Base-by-base conservation (phyloP, 2,329 filamentous ascomycete species). In the Neofusicoccum sp. region DNA sequence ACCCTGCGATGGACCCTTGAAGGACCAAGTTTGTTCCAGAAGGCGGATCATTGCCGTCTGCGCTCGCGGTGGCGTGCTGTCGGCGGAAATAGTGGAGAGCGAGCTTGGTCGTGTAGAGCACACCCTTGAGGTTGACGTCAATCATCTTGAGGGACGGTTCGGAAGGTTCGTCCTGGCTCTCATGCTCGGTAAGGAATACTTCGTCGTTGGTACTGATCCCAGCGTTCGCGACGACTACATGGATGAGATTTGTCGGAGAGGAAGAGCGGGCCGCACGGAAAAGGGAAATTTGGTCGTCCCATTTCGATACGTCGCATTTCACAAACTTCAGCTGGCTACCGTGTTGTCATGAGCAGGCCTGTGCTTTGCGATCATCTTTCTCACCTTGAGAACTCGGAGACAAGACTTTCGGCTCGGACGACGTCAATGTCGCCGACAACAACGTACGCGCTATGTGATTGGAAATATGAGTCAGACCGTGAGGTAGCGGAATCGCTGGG, bases 201-300 rank as follows among this genome's bases (percentile, higher is more conserved):
- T 71, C 72, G 64, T 81, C 78, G 0, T 72, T 71, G 1, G 74
- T 67, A 33, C 70, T 70, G 33, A 82, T 80, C 9, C 81, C 80
- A 1, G 80, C 81, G 66, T 83, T 83, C 1, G 80, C 79, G 60
- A 83, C 77, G 11, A 83, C 81, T 11, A 82, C 67, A 62, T 82
- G 80, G 28, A 81, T 74, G 54, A 75, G 77, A 0, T 77, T 73
- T 29, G 68, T 66, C 0, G 78, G 79, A 7, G 76, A 79, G 34
- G 71, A 68, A 0, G 59, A 63, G 28, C 73, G 74, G 1, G 80
- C 79, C 0, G 69, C 73, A 61, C 80, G 75, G 41, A 83, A 82
- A 4, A 80, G 68, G 4, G 60, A 62, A 5, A 77, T 73, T 65
- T 81, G 78, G 31, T 80, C 71, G 0, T 81, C 74, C 79, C 79